Evolutionary conservation across 306 rosid genomes (phyloP), one percentile per base, ranked within the genome.

Genomic region (Dalbergia cultrata): DNA sequence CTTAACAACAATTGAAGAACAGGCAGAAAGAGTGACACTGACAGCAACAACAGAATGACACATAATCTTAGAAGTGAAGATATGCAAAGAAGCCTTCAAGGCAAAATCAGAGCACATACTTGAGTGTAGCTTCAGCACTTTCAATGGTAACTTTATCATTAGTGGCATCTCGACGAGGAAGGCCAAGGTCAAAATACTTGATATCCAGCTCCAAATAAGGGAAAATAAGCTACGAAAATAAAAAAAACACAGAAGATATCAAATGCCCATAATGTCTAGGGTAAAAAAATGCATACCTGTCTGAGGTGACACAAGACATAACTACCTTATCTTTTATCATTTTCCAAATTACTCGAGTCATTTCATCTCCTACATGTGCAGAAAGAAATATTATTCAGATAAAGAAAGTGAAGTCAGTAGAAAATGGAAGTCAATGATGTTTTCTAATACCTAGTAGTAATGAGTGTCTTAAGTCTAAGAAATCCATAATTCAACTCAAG

Each of bases 121-220:
- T 87, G 53, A 84, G 88, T 41, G 90, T 84, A 58, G 90, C 90
- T 84, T 87, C 88, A 21, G 88, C 88, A 87, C 90, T 87, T 84
- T 87, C 90, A 71, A 87, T 16, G n/a, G 90, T 87, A 75, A 87
- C 88, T 81, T 81, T 84, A 72, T 87, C 90, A 70, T 84, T 59
- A 64, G 90, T 87, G 60, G 88, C 88, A 87, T 87, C 86, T 5
- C 90, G 86, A 61, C 82, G 84, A 71, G 86, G 85, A 75, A 87
- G 86, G 16, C 90, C 88, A 70, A 87, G 90, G 81, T 87, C 90
- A 79, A 81, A 87, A 70, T 87, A 87, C 86, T 87, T 87, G 41
- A 84, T 78, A 75, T 87, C 86, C 75, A 87, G 82, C 75, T 81
- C 86, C 74, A 87, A 45, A 53, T 81, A 87, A 31, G 90, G 90